These are phyloP conservation scores for Populus hybrid DNA, from an alignment of 441 rosid genomes.

Conservation along the genomic window DNA sequence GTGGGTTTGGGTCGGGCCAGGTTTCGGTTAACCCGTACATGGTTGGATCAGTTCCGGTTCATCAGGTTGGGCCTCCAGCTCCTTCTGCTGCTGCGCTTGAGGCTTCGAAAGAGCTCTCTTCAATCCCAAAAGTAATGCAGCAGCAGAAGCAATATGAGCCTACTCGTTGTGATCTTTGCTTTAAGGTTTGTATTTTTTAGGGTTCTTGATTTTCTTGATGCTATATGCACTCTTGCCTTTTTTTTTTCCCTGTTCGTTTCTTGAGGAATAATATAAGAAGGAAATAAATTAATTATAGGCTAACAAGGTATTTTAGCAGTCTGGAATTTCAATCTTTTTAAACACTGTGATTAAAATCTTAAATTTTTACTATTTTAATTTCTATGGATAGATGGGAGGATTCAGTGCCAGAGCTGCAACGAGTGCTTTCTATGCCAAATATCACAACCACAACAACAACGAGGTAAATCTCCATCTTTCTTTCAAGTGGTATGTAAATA, in stretches of 20 bases:
- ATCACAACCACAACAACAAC: slow-evolving; percentile 2
- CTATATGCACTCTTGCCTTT: background rate
- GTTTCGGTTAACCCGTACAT: slow-evolving; percentile 24
- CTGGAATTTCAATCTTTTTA: background rate
- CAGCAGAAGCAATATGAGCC: slow-evolving; percentile 9
- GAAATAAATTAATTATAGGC: background rate
- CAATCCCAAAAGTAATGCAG: slow-evolving; percentile 60
- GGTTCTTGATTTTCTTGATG: background rate
- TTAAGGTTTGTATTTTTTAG: slow-evolving; percentile 45
- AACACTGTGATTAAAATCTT: background rate
- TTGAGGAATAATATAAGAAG: background rate
- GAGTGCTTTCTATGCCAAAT: slow-evolving; percentile 18
- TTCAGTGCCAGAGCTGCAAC: slow-evolving; percentile 26
- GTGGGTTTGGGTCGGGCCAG: slow-evolving; percentile 37
- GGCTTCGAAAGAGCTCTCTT: slow-evolving; percentile 81
- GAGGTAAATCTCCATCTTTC: slow-evolving; percentile 19
- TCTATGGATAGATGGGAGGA: slow-evolving; percentile 18
- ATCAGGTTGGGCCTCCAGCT: slow-evolving; percentile 15
- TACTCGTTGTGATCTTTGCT: slow-evolving; percentile 39
- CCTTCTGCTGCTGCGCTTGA: slow-evolving; percentile 29
- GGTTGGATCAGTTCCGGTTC: background rate
- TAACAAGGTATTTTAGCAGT: background rate
- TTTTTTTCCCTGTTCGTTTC: slow-evolving; percentile 2
- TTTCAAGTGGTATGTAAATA: background rate
- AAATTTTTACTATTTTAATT: background rate